Base-by-base conservation (phyloP, 805 yeast species). In the Lachancea lanzarotensis region DNA sequence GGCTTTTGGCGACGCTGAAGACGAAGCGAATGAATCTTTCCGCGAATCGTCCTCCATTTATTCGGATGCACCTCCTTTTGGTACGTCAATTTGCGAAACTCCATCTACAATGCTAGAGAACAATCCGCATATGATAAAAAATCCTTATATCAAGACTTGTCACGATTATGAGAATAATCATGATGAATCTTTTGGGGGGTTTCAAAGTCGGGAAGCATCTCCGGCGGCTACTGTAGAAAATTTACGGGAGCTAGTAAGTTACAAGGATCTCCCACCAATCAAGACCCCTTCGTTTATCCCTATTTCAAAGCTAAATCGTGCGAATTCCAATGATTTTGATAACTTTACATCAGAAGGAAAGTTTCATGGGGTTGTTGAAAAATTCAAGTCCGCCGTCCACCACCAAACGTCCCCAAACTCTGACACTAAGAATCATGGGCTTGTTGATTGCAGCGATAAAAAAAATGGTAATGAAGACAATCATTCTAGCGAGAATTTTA, bases 21-120 rank as follows among this genome's bases (percentile, higher is more conserved):
- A 12, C 25, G 29, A 34, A 9, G 17, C 18, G 13, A 27, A 20
- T 15, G 40, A 30, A 12, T 20, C 29, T 15, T 19, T 32, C 12
- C 20, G 31, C 32, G 45, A 46, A 18, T 29, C 35, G 4, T 42
- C 45, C 6, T 42, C 41, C 13, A 32, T 17, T 26, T 36, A 36
- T 19, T 42, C 45, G 9, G 41, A 37, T 20, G 22, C 32, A 2
- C 45, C 41, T 25, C 32, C 38, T 15, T 19, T 19, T 13, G 38
- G 38, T 12, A 20, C 16, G 11, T 25, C 42, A 16, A 16, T 26
- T 3, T 16, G 38, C 19, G 20, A 43, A 30, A 26, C 34, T 17
- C 38, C 46, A 4, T 19, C 35, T 10, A 19, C 31, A 25, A 20
- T 36, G 42, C 17, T 17, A 13, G 25, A 19, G 26, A 41, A 37